Evolutionary conservation across 495 filamentous ascomycete species (phyloP).

Genomic region (Penicillium bovifimosum): DNA sequence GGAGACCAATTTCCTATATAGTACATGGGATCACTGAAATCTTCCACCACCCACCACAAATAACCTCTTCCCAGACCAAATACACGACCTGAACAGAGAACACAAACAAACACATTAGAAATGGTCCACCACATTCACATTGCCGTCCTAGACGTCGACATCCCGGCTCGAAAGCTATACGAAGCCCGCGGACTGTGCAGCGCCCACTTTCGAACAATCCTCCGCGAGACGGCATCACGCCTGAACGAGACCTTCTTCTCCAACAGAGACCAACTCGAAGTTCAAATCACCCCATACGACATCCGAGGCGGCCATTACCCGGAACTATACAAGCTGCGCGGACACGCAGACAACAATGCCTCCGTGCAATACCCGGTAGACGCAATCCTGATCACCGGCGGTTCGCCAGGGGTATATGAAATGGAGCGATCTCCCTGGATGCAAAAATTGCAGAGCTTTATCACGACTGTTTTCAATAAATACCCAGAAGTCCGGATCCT

Average conservation of each 20-base stretch:
- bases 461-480: conserved; percentile 27
- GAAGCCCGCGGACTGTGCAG: conserved; percentile 31
- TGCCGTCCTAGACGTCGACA: conserved; percentile 32
- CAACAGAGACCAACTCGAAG: conserved; percentile 14
- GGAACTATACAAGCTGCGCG: conserved; percentile 20
- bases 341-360: conserved; percentile 2
- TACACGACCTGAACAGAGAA: neutral
- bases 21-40: neutral
- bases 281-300: conserved; percentile 29
- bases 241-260: conserved; percentile 17
- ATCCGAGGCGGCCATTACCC: conserved; percentile 30
- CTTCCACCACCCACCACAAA: neutral
- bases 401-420: conserved; percentile 27
- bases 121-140: conserved; percentile 29
- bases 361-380: conserved; percentile 22
- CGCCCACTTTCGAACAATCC: conserved; percentile 29
- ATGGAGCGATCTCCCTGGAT: conserved; percentile 29
- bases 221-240: conserved; percentile 24
- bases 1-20: neutral
- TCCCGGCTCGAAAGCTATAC: conserved; percentile 28
- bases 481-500: conserved; percentile 35
- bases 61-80: neutral
- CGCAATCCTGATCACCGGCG: conserved; percentile 33
- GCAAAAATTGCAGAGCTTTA: conserved; percentile 20
- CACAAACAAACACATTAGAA: neutral